Conservation (phyloP, 805 yeast genomes). For the Candida verbasci region DNA sequence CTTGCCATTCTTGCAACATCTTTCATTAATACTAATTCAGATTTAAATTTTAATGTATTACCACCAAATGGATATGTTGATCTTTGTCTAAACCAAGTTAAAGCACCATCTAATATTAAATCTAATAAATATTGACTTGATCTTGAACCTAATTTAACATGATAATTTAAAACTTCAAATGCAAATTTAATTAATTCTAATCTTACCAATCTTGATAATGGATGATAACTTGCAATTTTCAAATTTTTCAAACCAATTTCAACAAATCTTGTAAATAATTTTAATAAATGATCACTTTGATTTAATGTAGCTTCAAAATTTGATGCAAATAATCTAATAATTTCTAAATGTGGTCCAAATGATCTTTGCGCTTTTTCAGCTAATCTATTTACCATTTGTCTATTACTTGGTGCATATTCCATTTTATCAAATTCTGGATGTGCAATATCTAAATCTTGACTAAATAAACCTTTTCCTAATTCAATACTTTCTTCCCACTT, state of each 20-base stretch:
- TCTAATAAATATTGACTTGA: conserved; percentile 42
- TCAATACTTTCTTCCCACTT: conserved; percentile 67
- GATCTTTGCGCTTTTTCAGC: conserved; percentile 46
- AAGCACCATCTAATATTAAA: conserved; percentile 57
- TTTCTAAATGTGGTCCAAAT: conserved; percentile 63
- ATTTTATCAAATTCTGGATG: conserved; percentile 65
- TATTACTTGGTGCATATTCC: conserved; percentile 88
- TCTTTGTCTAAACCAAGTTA: conserved; percentile 72
- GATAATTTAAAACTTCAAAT: conserved; percentile 57
- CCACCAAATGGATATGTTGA: conserved; percentile 81
- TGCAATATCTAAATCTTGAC: conserved; percentile 47
- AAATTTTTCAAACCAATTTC: conserved; percentile 51
- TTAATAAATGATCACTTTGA: conserved; percentile 66
- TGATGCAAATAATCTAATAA: conserved; percentile 66
- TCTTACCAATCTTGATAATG: conserved; percentile 70
- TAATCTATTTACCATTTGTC: conserved; percentile 47
- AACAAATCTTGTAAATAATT: conserved; percentile 60
- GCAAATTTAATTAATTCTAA: conserved; percentile 71
- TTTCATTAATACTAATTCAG: conserved; percentile 59
- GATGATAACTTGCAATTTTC: conserved; percentile 68
- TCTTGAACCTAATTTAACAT: conserved; percentile 46
- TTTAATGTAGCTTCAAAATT: conserved; percentile 75
- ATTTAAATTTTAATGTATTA: conserved; percentile 63
- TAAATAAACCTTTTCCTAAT: conserved; percentile 59
- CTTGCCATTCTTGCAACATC: conserved; percentile 40